Conservation (phyloP, 2,329 filamentous ascomycete genomes). For the Fusarium burgessii region DNA sequence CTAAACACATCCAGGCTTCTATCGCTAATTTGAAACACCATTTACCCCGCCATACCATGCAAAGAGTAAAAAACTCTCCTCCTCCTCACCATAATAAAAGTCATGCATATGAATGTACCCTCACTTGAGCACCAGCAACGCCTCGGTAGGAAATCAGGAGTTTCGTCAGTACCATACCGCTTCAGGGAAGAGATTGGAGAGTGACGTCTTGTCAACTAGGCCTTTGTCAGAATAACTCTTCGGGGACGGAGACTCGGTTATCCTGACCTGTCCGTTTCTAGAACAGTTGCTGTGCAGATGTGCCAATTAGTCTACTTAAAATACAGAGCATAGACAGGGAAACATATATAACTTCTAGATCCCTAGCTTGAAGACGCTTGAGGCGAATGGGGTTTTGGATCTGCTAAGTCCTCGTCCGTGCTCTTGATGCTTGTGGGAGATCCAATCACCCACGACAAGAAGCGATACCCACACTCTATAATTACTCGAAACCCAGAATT, state of each 20-base stretch:
- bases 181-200: conserved; percentile 23
- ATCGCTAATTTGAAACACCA: background rate
- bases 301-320: conserved; percentile 1
- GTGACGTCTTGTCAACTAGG: conserved; percentile 23
- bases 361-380: background rate
- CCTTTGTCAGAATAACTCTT: background rate
- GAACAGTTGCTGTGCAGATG: conserved; percentile 2
- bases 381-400: background rate
- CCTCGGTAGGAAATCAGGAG: conserved; percentile 26
- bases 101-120: conserved; percentile 8
- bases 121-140: background rate
- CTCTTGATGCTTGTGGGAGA: background rate
- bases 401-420: background rate
- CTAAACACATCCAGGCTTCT: background rate
- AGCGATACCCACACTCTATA: conserved; percentile 1
- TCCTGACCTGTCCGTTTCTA: conserved; percentile 22
- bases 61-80: conserved; percentile 7
- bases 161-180: background rate
- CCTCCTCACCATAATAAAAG: conserved; percentile 14
- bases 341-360: background rate
- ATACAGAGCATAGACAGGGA: background rate
- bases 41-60: conserved; percentile 23
- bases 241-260: conserved; percentile 28
- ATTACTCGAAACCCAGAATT: background rate
- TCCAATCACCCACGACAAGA: background rate